Conservation (phyloP, 208 protist genomes). For the Entamoeba dispar region DNA sequence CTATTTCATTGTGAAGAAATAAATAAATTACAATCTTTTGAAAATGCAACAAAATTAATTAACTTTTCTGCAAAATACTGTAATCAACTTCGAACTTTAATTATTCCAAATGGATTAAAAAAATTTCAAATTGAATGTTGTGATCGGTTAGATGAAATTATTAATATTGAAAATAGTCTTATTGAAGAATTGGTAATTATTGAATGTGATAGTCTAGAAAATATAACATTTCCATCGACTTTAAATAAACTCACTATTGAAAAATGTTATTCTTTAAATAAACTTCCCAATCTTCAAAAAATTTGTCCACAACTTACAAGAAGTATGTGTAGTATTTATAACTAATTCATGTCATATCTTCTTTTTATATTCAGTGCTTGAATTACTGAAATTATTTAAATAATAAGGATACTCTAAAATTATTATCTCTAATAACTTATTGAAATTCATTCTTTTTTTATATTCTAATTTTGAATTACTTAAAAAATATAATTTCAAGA, state of each 20-base stretch:
- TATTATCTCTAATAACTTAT: too few species aligned
- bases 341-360: too few species aligned
- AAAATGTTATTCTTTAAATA: background rate
- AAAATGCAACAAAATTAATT: background rate
- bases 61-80: background rate
- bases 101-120: background rate
- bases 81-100: background rate
- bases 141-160: background rate
- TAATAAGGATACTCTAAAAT: too few species aligned
- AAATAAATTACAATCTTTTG: background rate
- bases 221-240: background rate
- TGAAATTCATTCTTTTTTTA: too few species aligned
- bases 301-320: background rate
- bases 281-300: background rate
- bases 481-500: too few species aligned
- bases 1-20: background rate
- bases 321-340: background rate
- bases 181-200: background rate
- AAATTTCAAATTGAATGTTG: background rate
- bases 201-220: background rate
- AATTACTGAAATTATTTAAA: too few species aligned
- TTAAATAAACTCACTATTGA: background rate
- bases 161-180: background rate
- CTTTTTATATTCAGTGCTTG: too few species aligned
- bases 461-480: too few species aligned